Evolutionary conservation across 805 yeast species (phyloP), one percentile per base, ranked within the genome.

Genomic region (Kluyveromyces lactis): DNA sequence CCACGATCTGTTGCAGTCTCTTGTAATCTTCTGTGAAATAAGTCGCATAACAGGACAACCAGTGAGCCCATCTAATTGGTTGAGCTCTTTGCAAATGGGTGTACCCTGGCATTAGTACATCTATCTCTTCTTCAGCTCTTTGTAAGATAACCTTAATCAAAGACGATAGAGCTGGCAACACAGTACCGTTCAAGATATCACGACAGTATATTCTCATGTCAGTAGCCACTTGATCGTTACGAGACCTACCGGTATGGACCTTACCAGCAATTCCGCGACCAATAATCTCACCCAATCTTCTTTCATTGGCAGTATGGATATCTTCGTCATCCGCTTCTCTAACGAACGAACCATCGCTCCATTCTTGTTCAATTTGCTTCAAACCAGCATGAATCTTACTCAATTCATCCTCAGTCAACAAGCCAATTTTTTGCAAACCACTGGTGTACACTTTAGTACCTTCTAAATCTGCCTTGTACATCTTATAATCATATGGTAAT

Each of bases 31-130:
- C 87, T 8, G 89, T 76, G 63, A 92, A 81, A 59, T 89, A 92
- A 2, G 98, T 90, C 28, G 96, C 97, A 56, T 92, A 90, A 60
- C 86, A 79, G 50, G 90, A 77, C 49, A 92, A 71, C 96, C 97
- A 90, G 62, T 92, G 99, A 1, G 97, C 72, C 99, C 99, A 92
- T 67, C 99, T 78, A 56, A 92, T 92, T n/a, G 99, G 99, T 66
- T 89, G 99, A 2, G 97, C 97, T 62, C 95, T 83, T 71, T 92
- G 98, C 60, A 92, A 70, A 67, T 92, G 99, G 11, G 99, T 92
- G 68, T 92, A 92, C 32, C 99, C 99, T 9, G 99, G 99, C 97
- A 92, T 92, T 57, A 92, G 72, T 15, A 82, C 83, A 52, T 83
- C 95, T 43, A 92, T 84, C 66, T 92, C 99, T 26, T 71, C 60